These are phyloP conservation scores for Aspergillus proliferans DNA, from an alignment of 2,329 filamentous ascomycete species.

Conservation along the genomic window DNA sequence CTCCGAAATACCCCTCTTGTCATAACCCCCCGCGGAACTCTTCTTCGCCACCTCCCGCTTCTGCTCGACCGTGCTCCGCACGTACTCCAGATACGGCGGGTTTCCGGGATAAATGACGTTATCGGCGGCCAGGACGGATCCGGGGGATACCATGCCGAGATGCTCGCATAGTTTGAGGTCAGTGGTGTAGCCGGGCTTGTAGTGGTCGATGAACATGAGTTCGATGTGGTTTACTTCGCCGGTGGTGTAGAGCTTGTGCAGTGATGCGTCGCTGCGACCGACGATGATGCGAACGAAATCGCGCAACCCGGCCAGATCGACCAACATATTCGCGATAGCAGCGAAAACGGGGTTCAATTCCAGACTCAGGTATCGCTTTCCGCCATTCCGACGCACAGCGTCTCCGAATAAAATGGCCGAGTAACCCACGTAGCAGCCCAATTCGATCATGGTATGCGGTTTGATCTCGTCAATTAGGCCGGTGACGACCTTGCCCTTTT, in stretches of 20 bases:
- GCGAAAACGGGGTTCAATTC: constrained; percentile 71
- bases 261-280: constrained; percentile 60
- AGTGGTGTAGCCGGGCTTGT: constrained; percentile 67
- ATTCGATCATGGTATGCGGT: constrained; percentile 66
- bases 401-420: constrained; percentile 70
- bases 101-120: constrained; percentile 42
- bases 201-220: constrained; percentile 73
- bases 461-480: constrained; percentile 62
- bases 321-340: constrained; percentile 61
- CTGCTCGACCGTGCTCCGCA: constrained; percentile 57
- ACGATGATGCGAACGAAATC: constrained; percentile 65
- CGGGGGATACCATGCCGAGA: constrained; percentile 56
- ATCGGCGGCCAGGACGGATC: constrained; percentile 41
- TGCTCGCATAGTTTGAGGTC: constrained; percentile 74
- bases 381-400: constrained; percentile 58
- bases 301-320: constrained; percentile 66
- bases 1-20: constrained; percentile 15
- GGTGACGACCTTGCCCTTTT: constrained; percentile 66
- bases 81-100: constrained; percentile 53
- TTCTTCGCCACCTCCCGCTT: constrained; percentile 47
- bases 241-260: constrained; percentile 53
- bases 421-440: constrained; percentile 77
- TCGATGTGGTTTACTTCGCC: constrained; percentile 57
- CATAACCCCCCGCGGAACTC: constrained; percentile 11
- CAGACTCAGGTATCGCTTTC: constrained; percentile 62